Evolutionary conservation across 2,329 filamentous ascomycete species (phyloP).

Genomic region (Trichocomaceae sp.): DNA sequence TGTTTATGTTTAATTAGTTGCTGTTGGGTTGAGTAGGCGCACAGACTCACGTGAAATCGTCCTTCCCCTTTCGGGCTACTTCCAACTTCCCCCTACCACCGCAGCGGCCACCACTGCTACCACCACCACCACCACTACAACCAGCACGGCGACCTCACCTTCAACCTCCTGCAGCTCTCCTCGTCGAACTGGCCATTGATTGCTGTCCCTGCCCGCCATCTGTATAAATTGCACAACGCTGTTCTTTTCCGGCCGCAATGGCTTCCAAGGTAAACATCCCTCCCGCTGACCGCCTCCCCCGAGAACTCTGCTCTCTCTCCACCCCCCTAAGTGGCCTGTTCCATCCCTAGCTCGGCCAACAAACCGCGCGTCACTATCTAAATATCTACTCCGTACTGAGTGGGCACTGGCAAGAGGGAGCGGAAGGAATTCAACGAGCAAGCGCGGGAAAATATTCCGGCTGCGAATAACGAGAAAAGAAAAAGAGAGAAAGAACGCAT

Average conservation of each 20-base stretch:
- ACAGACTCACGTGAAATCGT: constrained; percentile 1
- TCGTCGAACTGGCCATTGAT: constrained; percentile 12
- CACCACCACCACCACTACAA: not conserved
- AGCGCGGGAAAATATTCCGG: not conserved
- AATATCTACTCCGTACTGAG: no score
- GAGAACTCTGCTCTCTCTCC: not conserved
- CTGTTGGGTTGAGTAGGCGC: not conserved
- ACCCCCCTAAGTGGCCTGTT: not conserved
- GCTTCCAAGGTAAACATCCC: constrained; percentile 12
- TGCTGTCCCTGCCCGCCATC: not conserved
- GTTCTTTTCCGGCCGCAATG: constrained; percentile 9
- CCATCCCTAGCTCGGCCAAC: not conserved
- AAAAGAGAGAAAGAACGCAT: not conserved
- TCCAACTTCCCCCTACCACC: not conserved
- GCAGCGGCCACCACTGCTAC: not conserved
- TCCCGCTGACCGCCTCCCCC: constrained; percentile 1
- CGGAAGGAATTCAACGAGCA: not conserved
- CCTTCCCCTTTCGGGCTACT: constrained; percentile 1
- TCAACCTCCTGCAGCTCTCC: constrained; percentile 4
- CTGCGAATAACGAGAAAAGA: not conserved
- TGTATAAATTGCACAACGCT: constrained; percentile 8
- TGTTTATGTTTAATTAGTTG: no score
- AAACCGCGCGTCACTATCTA: no score
- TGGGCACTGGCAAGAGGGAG: not conserved
- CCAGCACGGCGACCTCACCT: not conserved